These are phyloP conservation scores for Nematodospora valgi DNA, from an alignment of 805 yeast species.

Conservation along the genomic window DNA sequence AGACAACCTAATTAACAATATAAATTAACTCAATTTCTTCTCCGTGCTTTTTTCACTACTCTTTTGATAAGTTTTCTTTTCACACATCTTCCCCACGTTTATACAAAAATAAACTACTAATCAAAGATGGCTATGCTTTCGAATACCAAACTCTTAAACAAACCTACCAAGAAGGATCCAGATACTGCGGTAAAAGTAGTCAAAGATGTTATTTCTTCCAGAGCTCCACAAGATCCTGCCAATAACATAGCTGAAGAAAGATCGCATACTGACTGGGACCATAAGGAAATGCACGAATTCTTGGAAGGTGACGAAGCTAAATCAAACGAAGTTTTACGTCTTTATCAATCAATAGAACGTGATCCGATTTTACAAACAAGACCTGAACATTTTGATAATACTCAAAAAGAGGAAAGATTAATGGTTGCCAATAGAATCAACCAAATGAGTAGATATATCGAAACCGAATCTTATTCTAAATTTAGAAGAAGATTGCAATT, in stretches of 20 bases:
- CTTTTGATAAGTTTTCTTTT: background rate
- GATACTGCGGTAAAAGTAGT: conserved; percentile 12
- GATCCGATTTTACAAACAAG: conserved; percentile 34
- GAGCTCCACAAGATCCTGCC: conserved; percentile 25
- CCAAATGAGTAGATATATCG: conserved; percentile 34
- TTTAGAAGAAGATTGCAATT: conserved; percentile 34
- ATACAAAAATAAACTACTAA: background rate
- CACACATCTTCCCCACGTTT: background rate
- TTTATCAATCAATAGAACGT: conserved; percentile 35
- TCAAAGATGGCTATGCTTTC: conserved; percentile 8
- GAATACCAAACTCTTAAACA: conserved; percentile 1
- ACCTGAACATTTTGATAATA: conserved; percentile 30
- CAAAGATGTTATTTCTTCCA: conserved; percentile 16
- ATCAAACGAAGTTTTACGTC: conserved; percentile 23
- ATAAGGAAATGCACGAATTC: conserved; percentile 29
- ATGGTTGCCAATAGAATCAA: conserved; percentile 32
- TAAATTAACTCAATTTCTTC: background rate
- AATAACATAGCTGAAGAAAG: conserved; percentile 26
- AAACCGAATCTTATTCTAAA: conserved; percentile 26
- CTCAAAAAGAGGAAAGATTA: conserved; percentile 27
- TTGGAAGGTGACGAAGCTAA: conserved; percentile 35
- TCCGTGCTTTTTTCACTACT: background rate
- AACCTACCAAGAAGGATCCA: conserved; percentile 8
- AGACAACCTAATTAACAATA: no score
- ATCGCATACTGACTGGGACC: conserved; percentile 18